Evolutionary conservation across 257 asterid species (phyloP), one percentile per base, ranked within the genome.

Genomic region (Forsythia viridissima): DNA sequence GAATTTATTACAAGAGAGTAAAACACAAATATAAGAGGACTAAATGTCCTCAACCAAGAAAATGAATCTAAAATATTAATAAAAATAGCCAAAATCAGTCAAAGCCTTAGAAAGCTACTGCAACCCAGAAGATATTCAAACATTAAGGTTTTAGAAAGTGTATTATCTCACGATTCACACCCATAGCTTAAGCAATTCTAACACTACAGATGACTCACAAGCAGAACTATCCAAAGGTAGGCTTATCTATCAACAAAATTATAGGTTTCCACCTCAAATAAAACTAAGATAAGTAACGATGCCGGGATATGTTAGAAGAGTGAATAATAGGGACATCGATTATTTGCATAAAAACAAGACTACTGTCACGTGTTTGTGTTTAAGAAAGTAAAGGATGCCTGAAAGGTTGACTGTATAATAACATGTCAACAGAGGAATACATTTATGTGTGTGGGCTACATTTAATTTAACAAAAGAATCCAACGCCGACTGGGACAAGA

Each of bases 401-500:
- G 73, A 46, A 74, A 73, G 48, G 67, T 63, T 63, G 12, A 41
- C 67, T 76, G 51, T 16, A 24, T n/a, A 24, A 82, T 63, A 66
- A 70, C 13, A 61, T 20, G 66, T 6, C 30, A 57, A 57, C 4
- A 0, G 20, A 13, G 59, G 20, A 48, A 15, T 48, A 48, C 13
- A 46, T 46, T 46, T 46, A 46, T 46, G 52, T 46, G 12, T 46
- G 15, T 41, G 44, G 8, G 44, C 20, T 4, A 24, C 4, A 5
- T 52, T 52, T 52, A 5, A 52, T 15, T 52, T 52, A 5, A 16
- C 63, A 52, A 52, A 5, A 52, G 63, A 20, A 52, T 16, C 10
- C 24, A 18, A 52, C 8, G 5, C 16, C 13, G 52, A 46, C 4
- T 46, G 52, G 52, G 52, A 46, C 5, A 16, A 46, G 52, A 46